Base-by-base conservation (phyloP, 176 grass and related monocot genomes). In the Zizania latifolia region DNA sequence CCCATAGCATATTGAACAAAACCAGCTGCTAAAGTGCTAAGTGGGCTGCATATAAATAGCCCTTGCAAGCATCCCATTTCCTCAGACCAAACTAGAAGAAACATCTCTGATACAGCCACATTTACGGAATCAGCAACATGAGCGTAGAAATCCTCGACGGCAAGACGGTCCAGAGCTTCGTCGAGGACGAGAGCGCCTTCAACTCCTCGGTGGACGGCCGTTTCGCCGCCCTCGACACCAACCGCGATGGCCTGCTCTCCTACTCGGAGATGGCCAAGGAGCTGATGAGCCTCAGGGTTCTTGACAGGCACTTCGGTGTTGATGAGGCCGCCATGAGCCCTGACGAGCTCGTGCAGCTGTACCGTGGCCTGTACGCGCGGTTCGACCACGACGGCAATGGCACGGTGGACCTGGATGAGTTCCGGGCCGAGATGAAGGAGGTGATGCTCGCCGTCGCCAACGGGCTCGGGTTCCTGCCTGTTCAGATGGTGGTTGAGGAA, bases 61-160 rank as follows among this genome's bases (percentile, higher is more conserved):
- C 30, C 2, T 38, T 17, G 0, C 46, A 48, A 10, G 46, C 32
- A 67, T 31, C 23, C 9, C 7, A 30, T 40, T 67, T 15, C 57
- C 4, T 54, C 62, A 41, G 67, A 19, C 76, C 76, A 55, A 40
- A 67, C 46, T 48, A 39, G 66, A 34, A 56, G 19, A 38, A 66
- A 31, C 62, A 78, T 14, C 60, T 53, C 44, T 28, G 13, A 17
- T 28, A 51, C 43, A 66, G 19, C 61, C 61, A 54, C 33, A 21
- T 67, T 51, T 35, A 13, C 2, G n/a, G 61, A 78, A 58, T 27
- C 23, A 50, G 51, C 54, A 85, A 71, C 53, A 96, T 92, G 92
- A 92, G 89, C 77, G 84, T 96, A 36, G 92, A 96, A 76, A 86
- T 96, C 46, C 38, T 89, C 2, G 92, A 91, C 70, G 86, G 87